Conservation (phyloP, 495 filamentous ascomycete genomes). For the Daldinia bambusicola region DNA sequence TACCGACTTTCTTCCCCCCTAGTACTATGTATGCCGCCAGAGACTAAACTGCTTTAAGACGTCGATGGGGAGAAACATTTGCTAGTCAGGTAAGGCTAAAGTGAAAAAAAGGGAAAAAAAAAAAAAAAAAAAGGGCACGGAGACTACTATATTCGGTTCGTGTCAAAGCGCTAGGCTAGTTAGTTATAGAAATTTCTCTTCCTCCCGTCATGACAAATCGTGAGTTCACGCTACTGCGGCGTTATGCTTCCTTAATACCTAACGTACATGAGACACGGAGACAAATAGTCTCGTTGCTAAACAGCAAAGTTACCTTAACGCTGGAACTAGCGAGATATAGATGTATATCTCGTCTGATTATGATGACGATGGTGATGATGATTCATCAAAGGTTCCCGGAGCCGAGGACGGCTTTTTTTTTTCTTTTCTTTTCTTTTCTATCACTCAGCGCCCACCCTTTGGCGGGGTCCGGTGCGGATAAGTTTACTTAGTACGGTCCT, state of each 20-base stretch:
- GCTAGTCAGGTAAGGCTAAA: background rate
- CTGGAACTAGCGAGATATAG: background rate
- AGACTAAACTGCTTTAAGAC: background rate
- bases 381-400: constrained; percentile 3
- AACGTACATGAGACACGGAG: background rate
- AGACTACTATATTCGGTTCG: background rate
- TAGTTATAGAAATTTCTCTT: background rate
- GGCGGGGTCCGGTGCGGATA: constrained; percentile 24
- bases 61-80: background rate
- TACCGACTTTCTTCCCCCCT: background rate
- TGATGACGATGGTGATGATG: background rate
- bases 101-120: background rate
- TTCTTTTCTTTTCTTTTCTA: background rate
- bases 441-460: background rate
- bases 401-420: background rate
- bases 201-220: constrained; percentile 8
- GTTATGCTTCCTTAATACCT: background rate
- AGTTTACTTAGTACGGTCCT: background rate
- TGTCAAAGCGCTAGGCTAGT: background rate
- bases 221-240: constrained; percentile 2
- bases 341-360: background rate
- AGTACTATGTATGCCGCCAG: background rate
- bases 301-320: background rate
- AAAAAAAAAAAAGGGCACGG: background rate
- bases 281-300: background rate